Evolutionary conservation across 768 basidiomycete species (phyloP).

Genomic region (Termitomyces sp.): DNA sequence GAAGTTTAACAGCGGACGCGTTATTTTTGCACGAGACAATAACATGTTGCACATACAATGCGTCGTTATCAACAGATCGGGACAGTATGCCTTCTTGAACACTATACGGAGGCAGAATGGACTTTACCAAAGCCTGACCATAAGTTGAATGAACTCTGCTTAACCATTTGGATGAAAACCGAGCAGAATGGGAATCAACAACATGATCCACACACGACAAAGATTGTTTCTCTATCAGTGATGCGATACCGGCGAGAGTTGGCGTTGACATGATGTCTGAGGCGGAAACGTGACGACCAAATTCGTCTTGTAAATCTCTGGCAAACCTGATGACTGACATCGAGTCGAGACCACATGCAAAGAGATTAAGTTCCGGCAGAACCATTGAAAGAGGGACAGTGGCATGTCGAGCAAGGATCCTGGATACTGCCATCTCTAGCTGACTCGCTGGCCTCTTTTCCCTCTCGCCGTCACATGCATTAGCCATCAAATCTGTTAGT

Average conservation of each 20-base stretch:
- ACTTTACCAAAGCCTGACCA: conserved; percentile 13
- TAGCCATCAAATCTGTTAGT: conserved; percentile 17
- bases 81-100: conserved; percentile 43
- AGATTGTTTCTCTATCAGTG: conserved; percentile 1
- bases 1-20: conserved; percentile 18
- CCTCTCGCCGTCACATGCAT: background rate
- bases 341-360: conserved; percentile 26
- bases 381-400: conserved; percentile 11
- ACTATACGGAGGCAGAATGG: conserved; percentile 34
- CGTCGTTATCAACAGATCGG: conserved; percentile 28
- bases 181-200: background rate
- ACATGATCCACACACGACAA: background rate
- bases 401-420: conserved; percentile 17
- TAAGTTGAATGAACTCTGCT: conserved; percentile 12
- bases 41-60: conserved; percentile 40
- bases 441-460: conserved; percentile 14
- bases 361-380: conserved; percentile 21
- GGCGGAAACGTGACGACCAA: conserved; percentile 16
- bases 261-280: conserved; percentile 25
- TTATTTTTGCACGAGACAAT: conserved; percentile 22
- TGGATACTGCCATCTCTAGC: conserved; percentile 14
- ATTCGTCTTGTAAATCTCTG: conserved; percentile 17
- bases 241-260: conserved; percentile 19
- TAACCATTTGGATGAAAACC: conserved; percentile 13
- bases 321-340: conserved; percentile 23